phyloP scores from a whole-genome alignment of 345 rosid genomes.

The Microthlaspi erraticum region DNA sequence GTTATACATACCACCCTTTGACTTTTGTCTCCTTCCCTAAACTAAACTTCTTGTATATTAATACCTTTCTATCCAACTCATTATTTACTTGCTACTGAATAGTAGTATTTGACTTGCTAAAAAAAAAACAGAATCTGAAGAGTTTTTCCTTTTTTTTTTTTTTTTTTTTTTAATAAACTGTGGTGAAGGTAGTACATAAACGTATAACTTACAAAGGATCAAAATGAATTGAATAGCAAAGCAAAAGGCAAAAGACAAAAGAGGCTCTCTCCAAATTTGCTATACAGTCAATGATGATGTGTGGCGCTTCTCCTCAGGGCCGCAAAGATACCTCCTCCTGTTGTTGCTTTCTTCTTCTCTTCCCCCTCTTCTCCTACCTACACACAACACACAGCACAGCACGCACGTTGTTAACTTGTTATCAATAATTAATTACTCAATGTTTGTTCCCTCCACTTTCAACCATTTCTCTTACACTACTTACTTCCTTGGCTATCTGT shows the following conservation, averaged over 20 bases:
- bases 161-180: too few relatives aligned
- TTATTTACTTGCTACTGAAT: too few relatives aligned
- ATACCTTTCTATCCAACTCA: too few relatives aligned
- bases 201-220: constrained; percentile 4
- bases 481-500: constrained; percentile 81
- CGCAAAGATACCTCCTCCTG: constrained; percentile 73
- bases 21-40: too few relatives aligned
- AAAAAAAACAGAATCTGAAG: too few relatives aligned
- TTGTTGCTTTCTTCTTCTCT: constrained; percentile 66
- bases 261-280: constrained; percentile 18
- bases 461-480: not conserved
- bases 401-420: not conserved
- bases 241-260: constrained; percentile 1
- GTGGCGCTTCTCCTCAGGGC: constrained; percentile 73
- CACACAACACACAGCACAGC: constrained; percentile 2
- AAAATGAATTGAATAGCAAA: constrained; percentile 22
- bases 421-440: not conserved
- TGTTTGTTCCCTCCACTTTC: not conserved
- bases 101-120: too few relatives aligned
- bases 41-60: too few relatives aligned
- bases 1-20: too few relatives aligned
- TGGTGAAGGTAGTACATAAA: not conserved
- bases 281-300: constrained; percentile 52
- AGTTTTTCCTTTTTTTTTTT: too few relatives aligned
- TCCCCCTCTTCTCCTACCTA: constrained; percentile 79